Conservation (phyloP, 306 rosid species). For the Rosa multiflora region DNA sequence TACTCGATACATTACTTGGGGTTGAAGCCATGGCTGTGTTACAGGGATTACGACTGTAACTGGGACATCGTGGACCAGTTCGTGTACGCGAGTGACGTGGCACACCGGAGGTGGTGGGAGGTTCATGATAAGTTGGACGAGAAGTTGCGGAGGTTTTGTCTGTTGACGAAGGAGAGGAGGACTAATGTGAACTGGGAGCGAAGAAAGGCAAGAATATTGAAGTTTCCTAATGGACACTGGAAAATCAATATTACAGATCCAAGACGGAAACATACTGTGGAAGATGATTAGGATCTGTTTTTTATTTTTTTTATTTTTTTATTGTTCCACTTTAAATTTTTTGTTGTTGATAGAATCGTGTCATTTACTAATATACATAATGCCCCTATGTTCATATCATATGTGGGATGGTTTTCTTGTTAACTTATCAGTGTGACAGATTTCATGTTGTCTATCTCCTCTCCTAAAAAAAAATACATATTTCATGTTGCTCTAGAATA, state of each 20-base stretch:
- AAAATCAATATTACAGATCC: constrained; percentile 75
- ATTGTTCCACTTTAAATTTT: not conserved
- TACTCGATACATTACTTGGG: constrained; percentile 81
- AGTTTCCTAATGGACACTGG: constrained; percentile 63
- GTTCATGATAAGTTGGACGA: constrained; percentile 60
- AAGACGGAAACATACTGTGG: constrained; percentile 53
- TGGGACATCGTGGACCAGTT: constrained; percentile 65
- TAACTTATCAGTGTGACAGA: not conserved
- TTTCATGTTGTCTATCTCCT: not conserved
- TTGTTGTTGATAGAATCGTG: not conserved
- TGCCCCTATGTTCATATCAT: not conserved
- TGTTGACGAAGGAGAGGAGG: constrained; percentile 58
- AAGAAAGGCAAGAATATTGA: constrained; percentile 43
- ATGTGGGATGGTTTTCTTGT: not conserved
- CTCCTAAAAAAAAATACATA: not conserved
- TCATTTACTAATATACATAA: not conserved
- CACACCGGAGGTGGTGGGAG: constrained; percentile 84
- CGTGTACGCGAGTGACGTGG: constrained; percentile 91
- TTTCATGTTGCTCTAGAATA: not conserved
- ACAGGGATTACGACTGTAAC: constrained; percentile 90
- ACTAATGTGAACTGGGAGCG: constrained; percentile 82
- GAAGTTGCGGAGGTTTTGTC: constrained; percentile 55
- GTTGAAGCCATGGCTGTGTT: constrained; percentile 87
- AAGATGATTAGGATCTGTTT: not conserved
- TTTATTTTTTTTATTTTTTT: not conserved